Conservation (phyloP, 2,329 filamentous ascomycete species). For the Xylariaceae sp. region DNA sequence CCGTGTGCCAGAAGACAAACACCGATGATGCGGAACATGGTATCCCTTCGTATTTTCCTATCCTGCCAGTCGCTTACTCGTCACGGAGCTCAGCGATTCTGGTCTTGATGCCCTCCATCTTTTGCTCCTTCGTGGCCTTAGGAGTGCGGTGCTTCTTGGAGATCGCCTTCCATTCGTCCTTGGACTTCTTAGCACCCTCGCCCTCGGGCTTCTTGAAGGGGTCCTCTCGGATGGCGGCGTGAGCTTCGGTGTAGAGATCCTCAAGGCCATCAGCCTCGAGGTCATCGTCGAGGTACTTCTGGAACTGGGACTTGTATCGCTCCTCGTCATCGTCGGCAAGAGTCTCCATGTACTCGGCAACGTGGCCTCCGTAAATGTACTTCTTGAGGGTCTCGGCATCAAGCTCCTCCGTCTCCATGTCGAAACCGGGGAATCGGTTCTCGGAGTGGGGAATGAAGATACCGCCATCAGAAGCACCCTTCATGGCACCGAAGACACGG, state of each 20-base stretch:
- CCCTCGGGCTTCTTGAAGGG: slow-evolving; percentile 88
- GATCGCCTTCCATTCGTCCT: slow-evolving; percentile 96
- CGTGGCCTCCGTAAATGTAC: slow-evolving; percentile 98
- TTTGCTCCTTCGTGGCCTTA: slow-evolving; percentile 83
- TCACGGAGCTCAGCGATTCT: slow-evolving; percentile 81
- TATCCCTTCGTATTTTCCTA: slow-evolving; percentile 16
- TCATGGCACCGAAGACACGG: slow-evolving; percentile 98
- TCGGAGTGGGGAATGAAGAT: slow-evolving; percentile 97
- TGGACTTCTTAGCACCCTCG: slow-evolving; percentile 83
- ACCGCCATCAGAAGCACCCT: slow-evolving; percentile 98
- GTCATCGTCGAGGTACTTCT: slow-evolving; percentile 95
- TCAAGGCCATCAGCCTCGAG: slow-evolving; percentile 94
- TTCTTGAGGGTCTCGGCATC: slow-evolving; percentile 95
- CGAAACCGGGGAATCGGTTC: slow-evolving; percentile 99
- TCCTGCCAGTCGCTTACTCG: slow-evolving; percentile 32
- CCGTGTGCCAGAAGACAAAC: slow-evolving; percentile 28
- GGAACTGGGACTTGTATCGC: slow-evolving; percentile 98
- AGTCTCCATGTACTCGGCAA: slow-evolving; percentile 99
- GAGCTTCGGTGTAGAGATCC: slow-evolving; percentile 92
- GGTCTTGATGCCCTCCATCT: slow-evolving; percentile 75
- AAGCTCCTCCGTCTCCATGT: slow-evolving; percentile 96
- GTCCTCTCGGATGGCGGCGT: slow-evolving; percentile 95
- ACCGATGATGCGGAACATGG: slow-evolving; percentile 22
- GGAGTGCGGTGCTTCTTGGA: slow-evolving; percentile 78
- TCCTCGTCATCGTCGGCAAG: slow-evolving; percentile 99